Evolutionary conservation across 768 basidiomycete genomes (phyloP), one percentile per base, ranked within the genome.

Genomic region (Aureoboletus auriporus): DNA sequence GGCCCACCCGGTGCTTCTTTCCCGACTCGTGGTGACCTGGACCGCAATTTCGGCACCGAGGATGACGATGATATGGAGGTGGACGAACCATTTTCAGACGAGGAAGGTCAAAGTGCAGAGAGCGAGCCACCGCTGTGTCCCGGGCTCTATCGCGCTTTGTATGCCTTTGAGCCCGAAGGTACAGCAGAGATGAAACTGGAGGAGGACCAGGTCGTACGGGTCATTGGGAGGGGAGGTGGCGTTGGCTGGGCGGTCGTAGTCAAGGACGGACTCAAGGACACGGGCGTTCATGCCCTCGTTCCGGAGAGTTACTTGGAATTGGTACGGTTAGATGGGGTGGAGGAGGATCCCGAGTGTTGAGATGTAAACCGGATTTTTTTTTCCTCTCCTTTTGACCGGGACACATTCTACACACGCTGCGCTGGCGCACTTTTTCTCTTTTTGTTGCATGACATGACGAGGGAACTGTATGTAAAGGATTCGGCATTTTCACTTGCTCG

Each of bases 221-320:
- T 90, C 26, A 65, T 89, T 4, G 87, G 87, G 9, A 60, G 86
- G 41, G 86, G 88, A 5, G 87, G 88, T 0, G 86, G 86, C 0
- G 82, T 84, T 3, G 88, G 88, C 0, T 89, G 88, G 89, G 88
- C 85, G 0, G 82, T 90, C 8, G 88, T 82, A 2, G 73, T 80
- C 50, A 75, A 70, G 46, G 67, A 64, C 34, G 55, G 64, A 14
- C 55, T 58, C 39, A 69, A 65, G 31, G 74, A 67, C 40, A 65
- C 59, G n/a, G 65, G 65, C 12, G 59, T 66, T 6, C 85, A 88
- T 66, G 86, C 85, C 7, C 75, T 90, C 29, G 88, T 90, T 7
- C 88, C 88, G 0, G 88, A 89, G 67, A 82, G 85, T 50, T 89
- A 90, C 69, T 59, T 90, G 55, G 84, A 86, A 61, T 64, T 72